Evolutionary conservation across 176 grass and related monocot genomes (phyloP), one percentile per base, ranked within the genome.

Genomic region (Avena eriantha): DNA sequence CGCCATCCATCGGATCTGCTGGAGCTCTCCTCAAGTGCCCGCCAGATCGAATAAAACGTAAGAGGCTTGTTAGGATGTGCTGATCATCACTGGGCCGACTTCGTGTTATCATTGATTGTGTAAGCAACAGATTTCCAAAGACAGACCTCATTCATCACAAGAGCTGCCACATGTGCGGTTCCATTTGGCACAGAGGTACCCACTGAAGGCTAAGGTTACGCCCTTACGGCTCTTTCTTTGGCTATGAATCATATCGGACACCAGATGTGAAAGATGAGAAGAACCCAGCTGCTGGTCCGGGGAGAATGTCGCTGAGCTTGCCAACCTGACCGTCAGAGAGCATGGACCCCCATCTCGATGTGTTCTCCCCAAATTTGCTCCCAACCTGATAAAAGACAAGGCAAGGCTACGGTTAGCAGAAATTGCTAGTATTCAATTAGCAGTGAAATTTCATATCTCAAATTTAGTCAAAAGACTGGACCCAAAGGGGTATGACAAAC

Each of bases 341-440:
- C 94, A 99, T 97, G 48, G 97, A 99, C 31, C 97, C 97, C 94
- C 94, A 99, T 83, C 85, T 95, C 8, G 97, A 99, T 14, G 94
- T 97, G 79, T 93, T 97, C 85, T 99, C 97, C 76, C 97, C 97
- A 91, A 99, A 97, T 99, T 82, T 99, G 92, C 94, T 99, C 33
- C 97, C 97, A 47, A 99, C 92, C 97, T 99, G 80, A 36, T 82
- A 78, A 82, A 67, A 69, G 61, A 49, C n/a, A 78, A 10, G 41
- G 4, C 45, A 72, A 51, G 21, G 64, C 48, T 8, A 74, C 36
- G 73, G 43, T 50, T 67, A 92, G 64, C 31, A 34, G 7, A 80
- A 76, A 88, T 46, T 83, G 81, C 3, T 59, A n/a, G n/a, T n/a
- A 60, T 61, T 77, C 26, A 75, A 18, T 50, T 58, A 19, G 31